Percentiles rank a stretch among this genome's conserved stretches.
These are phyloP conservation scores for Bothriochloa decipiens DNA, from an alignment of 176 grass and related monocot genomes.

Conservation along the genomic window DNA sequence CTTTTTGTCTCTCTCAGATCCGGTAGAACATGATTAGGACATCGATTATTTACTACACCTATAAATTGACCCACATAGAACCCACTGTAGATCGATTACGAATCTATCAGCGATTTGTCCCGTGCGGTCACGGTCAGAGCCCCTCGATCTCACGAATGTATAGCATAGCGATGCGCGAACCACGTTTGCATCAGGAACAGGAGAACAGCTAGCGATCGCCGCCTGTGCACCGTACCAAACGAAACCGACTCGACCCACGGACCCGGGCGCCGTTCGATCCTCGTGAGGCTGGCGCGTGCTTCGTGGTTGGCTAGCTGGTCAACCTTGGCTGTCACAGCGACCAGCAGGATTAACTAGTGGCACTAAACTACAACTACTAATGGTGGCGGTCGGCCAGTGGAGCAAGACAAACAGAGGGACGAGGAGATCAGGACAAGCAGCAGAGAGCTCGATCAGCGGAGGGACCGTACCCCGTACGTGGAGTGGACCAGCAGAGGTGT, in stretches of 20 bases:
- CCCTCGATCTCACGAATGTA: too few relatives aligned
- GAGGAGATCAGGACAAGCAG: neutral
- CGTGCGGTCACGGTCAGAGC: too few relatives aligned
- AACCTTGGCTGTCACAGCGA: constrained; percentile 28
- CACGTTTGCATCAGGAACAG: too few relatives aligned
- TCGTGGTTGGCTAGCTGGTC: neutral
- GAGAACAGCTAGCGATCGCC: neutral
- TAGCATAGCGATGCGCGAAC: too few relatives aligned
- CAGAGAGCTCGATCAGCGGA: neutral
- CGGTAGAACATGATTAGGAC: too few relatives aligned
- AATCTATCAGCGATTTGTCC: too few relatives aligned
- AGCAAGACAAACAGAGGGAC: constrained; percentile 2
- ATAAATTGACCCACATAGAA: too few relatives aligned
- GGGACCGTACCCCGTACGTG: neutral
- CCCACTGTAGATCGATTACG: too few relatives aligned
- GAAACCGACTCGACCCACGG: neutral
- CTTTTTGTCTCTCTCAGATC: too few relatives aligned
- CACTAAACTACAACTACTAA: constrained; percentile 11
- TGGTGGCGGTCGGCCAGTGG: neutral
- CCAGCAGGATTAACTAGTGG: constrained; percentile 7
- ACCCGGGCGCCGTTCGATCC: neutral
- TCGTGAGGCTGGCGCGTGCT: neutral
- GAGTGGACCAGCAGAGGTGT: constrained; percentile 34
- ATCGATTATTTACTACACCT: too few relatives aligned
- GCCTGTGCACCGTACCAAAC: neutral